Evolutionary conservation across 176 grass and related monocot species (phyloP).

Genomic region (Eremochloa ophiuroides): DNA sequence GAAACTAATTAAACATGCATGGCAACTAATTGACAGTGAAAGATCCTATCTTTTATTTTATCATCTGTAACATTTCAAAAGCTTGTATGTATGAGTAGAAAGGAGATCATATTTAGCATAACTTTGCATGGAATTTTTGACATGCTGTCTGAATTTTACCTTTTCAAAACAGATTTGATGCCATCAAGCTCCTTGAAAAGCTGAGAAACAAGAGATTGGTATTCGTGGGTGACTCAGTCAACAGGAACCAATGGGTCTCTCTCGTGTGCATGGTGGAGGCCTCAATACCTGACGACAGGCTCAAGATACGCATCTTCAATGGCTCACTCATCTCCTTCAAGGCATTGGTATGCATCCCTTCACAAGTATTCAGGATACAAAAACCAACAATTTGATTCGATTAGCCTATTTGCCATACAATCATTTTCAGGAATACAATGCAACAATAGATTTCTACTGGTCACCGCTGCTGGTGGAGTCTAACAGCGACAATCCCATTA

Average conservation of each 20-base stretch:
- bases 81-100: not conserved
- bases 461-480: slow-evolving; percentile 77
- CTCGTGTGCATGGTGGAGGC: slow-evolving; percentile 92
- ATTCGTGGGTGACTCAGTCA: slow-evolving; percentile 91
- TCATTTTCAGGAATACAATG: slow-evolving; percentile 68
- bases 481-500: slow-evolving; percentile 75
- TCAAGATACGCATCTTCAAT: slow-evolving; percentile 44
- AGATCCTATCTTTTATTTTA: not conserved
- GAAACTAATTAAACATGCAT: not conserved
- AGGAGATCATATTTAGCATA: not conserved
- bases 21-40: not conserved
- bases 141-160: not conserved
- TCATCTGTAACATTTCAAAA: not conserved
- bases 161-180: slow-evolving; percentile 60
- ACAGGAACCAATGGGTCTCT: slow-evolving; percentile 94
- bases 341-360: slow-evolving; percentile 45
- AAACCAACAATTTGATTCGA: not conserved
- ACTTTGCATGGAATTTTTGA: not conserved
- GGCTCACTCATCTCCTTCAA: slow-evolving; percentile 81
- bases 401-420: not conserved
- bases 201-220: slow-evolving; percentile 77
- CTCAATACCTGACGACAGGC: slow-evolving; percentile 33
- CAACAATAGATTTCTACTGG: slow-evolving; percentile 91
- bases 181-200: slow-evolving; percentile 52
- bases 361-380: not conserved